phyloP scores from a whole-genome alignment of 306 rosid genomes.

The Trifolium subterraneum region DNA sequence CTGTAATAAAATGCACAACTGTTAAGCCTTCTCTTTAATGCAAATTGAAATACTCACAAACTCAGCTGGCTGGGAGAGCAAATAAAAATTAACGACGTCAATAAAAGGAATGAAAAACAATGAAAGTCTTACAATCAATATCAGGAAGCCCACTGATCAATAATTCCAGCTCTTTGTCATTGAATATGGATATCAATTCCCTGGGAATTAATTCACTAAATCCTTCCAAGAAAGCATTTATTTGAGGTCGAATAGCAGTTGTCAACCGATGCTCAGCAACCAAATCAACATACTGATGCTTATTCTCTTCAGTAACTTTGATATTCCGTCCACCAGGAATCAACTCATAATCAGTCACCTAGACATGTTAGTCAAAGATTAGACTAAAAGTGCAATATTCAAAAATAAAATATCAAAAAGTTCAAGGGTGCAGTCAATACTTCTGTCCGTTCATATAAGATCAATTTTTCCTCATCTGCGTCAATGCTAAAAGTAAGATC shows the following conservation, averaged over 20 bases:
- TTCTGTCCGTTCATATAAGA: slow-evolving; percentile 88
- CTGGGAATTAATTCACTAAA: slow-evolving; percentile 73
- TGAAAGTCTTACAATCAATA: slow-evolving; percentile 80
- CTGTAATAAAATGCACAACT: slow-evolving; percentile 54
- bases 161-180: slow-evolving; percentile 94
- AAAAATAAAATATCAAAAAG: slow-evolving; percentile 31
- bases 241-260: slow-evolving; percentile 99
- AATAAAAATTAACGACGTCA: slow-evolving; percentile 1
- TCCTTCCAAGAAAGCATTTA: slow-evolving; percentile 89
- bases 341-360: slow-evolving; percentile 98
- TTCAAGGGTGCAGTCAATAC: slow-evolving; percentile 52
- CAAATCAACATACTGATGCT: slow-evolving; percentile 91
- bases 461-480: slow-evolving; percentile 94
- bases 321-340: slow-evolving; percentile 94
- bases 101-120: slow-evolving; percentile 4
- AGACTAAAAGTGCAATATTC: slow-evolving; percentile 37
- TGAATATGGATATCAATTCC: slow-evolving; percentile 86
- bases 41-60: slow-evolving; percentile 10
- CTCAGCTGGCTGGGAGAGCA: background rate
- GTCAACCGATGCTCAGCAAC: slow-evolving; percentile 94
- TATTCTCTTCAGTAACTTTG: slow-evolving; percentile 96
- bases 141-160: slow-evolving; percentile 99
- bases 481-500: slow-evolving; percentile 98
- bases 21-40: slow-evolving; percentile 33
- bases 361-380: slow-evolving; percentile 44